phyloP scores from a whole-genome alignment of 2,329 filamentous ascomycete genomes.

The Neophaeococcomyces aloes region DNA sequence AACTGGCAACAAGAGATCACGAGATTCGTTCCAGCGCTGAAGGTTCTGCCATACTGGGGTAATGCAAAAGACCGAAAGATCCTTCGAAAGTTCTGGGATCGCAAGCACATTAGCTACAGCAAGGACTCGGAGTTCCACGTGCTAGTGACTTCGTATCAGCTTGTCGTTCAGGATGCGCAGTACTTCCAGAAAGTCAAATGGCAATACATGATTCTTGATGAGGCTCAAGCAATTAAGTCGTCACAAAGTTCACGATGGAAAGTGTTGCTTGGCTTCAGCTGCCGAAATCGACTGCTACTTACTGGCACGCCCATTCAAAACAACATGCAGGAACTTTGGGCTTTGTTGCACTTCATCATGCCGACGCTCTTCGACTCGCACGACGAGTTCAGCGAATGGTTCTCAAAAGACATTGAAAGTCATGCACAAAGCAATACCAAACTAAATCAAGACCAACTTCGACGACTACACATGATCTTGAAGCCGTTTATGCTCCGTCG shows the following conservation, averaged over 20 bases:
- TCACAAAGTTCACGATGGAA: slow-evolving; percentile 95
- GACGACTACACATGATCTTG: slow-evolving; percentile 82
- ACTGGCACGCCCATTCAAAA: slow-evolving; percentile 96
- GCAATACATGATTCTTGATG: slow-evolving; percentile 99
- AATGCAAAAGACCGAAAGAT: slow-evolving; percentile 89
- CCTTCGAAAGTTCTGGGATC: slow-evolving; percentile 96
- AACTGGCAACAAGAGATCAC: slow-evolving; percentile 98
- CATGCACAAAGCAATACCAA: slow-evolving; percentile 90
- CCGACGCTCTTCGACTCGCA: slow-evolving; percentile 96
- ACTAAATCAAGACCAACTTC: slow-evolving; percentile 97
- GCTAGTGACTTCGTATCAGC: slow-evolving; percentile 97
- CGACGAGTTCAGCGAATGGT: slow-evolving; percentile 96
- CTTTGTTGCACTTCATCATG: slow-evolving; percentile 87
- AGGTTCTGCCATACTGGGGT: slow-evolving; percentile 96
- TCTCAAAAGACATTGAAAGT: slow-evolving; percentile 77
- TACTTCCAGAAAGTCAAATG: slow-evolving; percentile 96
- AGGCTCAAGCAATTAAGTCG: slow-evolving; percentile 98
- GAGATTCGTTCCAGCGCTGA: slow-evolving; percentile 86
- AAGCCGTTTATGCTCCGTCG: slow-evolving; percentile 88
- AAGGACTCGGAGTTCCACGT: slow-evolving; percentile 93
- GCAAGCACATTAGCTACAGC: slow-evolving; percentile 88
- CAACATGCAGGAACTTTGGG: slow-evolving; percentile 96
- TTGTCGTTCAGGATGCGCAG: slow-evolving; percentile 90
- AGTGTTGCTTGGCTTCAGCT: slow-evolving; percentile 92
- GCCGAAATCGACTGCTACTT: slow-evolving; percentile 85